A percentile compares a stretch with the other conserved stretches of the same genome.
These are phyloP conservation scores for Sapria himalayana DNA, from an alignment of 345 rosid species.

Conservation along the genomic window DNA sequence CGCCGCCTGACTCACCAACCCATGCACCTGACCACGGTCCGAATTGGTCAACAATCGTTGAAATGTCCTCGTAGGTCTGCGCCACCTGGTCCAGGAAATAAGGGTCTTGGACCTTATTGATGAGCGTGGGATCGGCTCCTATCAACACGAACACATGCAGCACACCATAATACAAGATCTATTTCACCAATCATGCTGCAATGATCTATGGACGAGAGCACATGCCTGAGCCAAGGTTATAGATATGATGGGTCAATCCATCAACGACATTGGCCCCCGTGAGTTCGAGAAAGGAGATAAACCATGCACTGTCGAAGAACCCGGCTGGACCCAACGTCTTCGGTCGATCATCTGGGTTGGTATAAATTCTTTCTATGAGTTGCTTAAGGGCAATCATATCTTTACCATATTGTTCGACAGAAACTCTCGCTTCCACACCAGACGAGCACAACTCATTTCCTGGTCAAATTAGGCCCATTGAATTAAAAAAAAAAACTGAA, in stretches of 20 bases:
- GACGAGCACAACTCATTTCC: constrained; percentile 75
- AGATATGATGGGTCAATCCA: constrained; percentile 67
- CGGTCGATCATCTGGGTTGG: constrained; percentile 27
- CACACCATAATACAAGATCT: too few species aligned
- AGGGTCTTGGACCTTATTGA: constrained; percentile 33
- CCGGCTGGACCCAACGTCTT: constrained; percentile 74
- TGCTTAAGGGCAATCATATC: constrained; percentile 39
- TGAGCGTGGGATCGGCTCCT: constrained; percentile 26
- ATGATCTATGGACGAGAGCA: too few species aligned
- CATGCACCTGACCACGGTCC: constrained; percentile 53
- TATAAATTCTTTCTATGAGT: constrained; percentile 28
- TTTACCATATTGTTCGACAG: constrained; percentile 51
- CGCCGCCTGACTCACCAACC: constrained; percentile 97
- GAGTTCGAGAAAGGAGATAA: constrained; percentile 31
- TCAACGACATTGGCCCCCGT: constrained; percentile 26
- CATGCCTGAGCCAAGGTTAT: constrained; percentile 88
- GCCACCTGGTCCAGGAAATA: constrained; percentile 20
- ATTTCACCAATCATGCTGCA: too few species aligned
- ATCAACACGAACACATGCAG: too few species aligned
- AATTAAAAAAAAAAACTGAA: too few species aligned
- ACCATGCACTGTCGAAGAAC: constrained; percentile 60
- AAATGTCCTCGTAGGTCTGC: constrained; percentile 22
- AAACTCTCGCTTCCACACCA: constrained; percentile 57
- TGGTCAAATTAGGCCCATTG: too few species aligned
- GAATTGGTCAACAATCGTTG: constrained; percentile 6